Base-by-base conservation (phyloP, 495 filamentous ascomycete genomes). In the Aspergillus diversus region DNA sequence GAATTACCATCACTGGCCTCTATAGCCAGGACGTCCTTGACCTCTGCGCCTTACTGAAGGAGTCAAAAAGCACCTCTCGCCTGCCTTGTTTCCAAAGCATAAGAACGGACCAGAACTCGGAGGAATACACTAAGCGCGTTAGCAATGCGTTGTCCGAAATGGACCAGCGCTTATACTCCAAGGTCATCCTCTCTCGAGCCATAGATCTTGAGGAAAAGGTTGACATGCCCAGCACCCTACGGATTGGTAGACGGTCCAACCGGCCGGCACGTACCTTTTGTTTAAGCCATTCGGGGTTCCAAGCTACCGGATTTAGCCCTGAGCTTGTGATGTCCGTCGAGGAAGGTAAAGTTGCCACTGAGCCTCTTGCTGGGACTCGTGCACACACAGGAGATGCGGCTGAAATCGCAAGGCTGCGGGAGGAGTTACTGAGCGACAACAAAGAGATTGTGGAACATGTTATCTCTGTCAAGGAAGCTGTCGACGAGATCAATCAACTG, bases 391-490 rank as follows among this genome's bases (percentile, higher is more conserved):
- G 60, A 3, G 33, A 59, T 27, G 35, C 27, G 33, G 51, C 27
- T 5, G 59, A 60, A 17, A 47, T 63, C 17, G 46, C 60, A 37
- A 13, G 31, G 15, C 59, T 69, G 1, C 50, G 34, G 17, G n/a
- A 60, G 34, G 66, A 65, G 17, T 31, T 69, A 9, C 8, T 54
- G 4, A 60, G 46, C 21, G 63, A 69, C 21, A 59, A 55, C 13
- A 69, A 65, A 32, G 66, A 65, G 35, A 65, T 69, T 43, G 46
- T 63, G 11, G 66, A 69, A 35, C 66, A 65, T 59, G 66, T 69
- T 0, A 39, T 65, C 4, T 65, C 63, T 1, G 66, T 69, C 46
- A 63, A 54, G 55, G 66, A 65, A 58, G 63, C 66, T 9, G 39
- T 69, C 5, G n/a, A 31, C 35, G 66, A 69, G 35, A 46, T 69